These are phyloP conservation scores for Roridomyces roridus DNA, from an alignment of 768 basidiomycete species.

Conservation along the genomic window DNA sequence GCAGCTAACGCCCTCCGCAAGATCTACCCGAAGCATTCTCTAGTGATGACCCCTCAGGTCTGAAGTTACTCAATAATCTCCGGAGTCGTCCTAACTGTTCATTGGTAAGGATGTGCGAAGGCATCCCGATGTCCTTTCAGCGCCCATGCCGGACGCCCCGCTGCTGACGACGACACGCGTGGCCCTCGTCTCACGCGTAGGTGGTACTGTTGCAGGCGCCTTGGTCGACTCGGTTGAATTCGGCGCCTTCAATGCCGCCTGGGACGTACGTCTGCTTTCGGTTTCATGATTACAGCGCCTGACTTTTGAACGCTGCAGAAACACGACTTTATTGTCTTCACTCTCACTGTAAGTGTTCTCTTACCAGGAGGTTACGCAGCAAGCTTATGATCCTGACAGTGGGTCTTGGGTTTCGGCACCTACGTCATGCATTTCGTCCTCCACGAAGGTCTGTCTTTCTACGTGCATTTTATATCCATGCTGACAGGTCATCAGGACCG, in stretches of 20 bases:
- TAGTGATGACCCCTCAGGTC: constrained; percentile 61
- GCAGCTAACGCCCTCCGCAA: constrained; percentile 56
- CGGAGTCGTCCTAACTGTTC: too few relatives aligned
- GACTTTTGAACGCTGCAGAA: constrained; percentile 38
- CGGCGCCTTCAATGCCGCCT: constrained; percentile 60
- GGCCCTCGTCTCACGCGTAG: constrained; percentile 49
- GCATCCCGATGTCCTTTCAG: constrained; percentile 54
- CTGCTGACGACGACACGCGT: constrained; percentile 58
- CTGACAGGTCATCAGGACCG: constrained; percentile 34
- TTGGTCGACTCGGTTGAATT: constrained; percentile 57
- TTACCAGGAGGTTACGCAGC: neutral
- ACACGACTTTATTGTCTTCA: constrained; percentile 62
- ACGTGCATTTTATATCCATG: neutral
- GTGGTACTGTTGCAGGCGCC: constrained; percentile 53
- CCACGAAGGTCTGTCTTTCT: constrained; percentile 54
- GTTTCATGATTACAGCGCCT: neutral
- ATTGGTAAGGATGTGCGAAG: too few relatives aligned
- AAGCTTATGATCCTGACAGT: constrained; percentile 27
- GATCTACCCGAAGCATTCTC: constrained; percentile 66
- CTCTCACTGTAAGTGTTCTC: constrained; percentile 48
- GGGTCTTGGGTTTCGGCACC: constrained; percentile 35
- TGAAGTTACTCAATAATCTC: too few relatives aligned
- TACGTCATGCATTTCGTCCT: constrained; percentile 54
- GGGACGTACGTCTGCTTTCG: constrained; percentile 54
- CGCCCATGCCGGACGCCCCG: constrained; percentile 54